Evolutionary conservation across 2,329 filamentous ascomycete species (phyloP), one percentile per base, ranked within the genome.

Genomic region (Rhinocladiella mackenziei): DNA sequence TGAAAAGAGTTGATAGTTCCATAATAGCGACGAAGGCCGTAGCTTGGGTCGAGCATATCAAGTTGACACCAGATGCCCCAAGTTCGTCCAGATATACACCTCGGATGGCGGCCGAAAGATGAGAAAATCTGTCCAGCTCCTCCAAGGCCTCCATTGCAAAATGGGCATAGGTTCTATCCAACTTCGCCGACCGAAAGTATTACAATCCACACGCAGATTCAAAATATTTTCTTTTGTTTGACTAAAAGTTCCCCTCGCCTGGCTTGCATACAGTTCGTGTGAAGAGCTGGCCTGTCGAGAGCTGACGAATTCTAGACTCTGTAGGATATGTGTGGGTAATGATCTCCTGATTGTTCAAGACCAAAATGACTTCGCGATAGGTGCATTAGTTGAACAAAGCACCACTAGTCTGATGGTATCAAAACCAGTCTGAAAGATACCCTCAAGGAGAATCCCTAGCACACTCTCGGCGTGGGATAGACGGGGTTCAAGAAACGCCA

Each of bases 1-100:
- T 7, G 14, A 45, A 17, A 8, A 45, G 14, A 13, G 18, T 28
- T 17, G 28, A n/a, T 22, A 36, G 11, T 23, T 25, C 36, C 46
- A 49, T 45, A 8, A 19, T 43, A 11, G 30, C n/a, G 18, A 25
- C 11, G 28, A 18, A 28, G 17, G 18, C 11, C n/a, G 19, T 6
- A 11, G 32, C 11, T 22, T 19, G 32, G 32, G 32, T 11, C 2
- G 8, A 35, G 11, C 17, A 15, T 35, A n/a, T n/a, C 32, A 35
- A 6, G 22, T 19, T 9, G 32, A 19, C 17, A 35, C 5, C 32
- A n/a, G 17, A 20, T 11, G 17, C 11, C 3, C 17, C 4, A 6
- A n/a, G 18, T 11, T 7, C 3, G 4, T 22, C 4, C 32, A 11
- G 18, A 38, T 26, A 38, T 38, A 38, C 9, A 15, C 34, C 34